Conservation (phyloP, 805 yeast species). For the Saccharomycopsis fodiens region DNA sequence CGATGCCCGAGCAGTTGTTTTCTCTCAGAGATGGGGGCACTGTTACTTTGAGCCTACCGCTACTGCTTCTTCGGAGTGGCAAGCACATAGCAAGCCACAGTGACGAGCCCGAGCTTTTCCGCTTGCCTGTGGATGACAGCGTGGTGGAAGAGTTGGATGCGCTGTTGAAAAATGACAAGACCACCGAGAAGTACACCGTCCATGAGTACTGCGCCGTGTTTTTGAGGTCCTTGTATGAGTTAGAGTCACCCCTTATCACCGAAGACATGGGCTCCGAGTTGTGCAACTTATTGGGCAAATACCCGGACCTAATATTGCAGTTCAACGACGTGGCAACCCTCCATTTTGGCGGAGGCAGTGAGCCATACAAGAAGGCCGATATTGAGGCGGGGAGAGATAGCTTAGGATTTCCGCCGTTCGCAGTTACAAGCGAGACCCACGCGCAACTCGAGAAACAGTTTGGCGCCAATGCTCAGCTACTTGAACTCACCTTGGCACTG, state of each 20-base stretch:
- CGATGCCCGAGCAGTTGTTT: neutral
- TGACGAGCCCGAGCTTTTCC: neutral
- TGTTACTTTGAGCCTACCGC: neutral
- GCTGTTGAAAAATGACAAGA: neutral
- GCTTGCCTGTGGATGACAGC: neutral
- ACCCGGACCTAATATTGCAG: neutral
- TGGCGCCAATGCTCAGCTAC: neutral
- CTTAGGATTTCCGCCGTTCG: neutral
- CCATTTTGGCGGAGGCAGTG: neutral
- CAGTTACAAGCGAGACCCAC: neutral
- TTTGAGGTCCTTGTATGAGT: slow-evolving; percentile 8
- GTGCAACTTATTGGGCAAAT: slow-evolving; percentile 6
- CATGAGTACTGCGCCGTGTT: slow-evolving; percentile 13
- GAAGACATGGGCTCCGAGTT: slow-evolving; percentile 7
- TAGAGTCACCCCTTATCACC: slow-evolving; percentile 7
- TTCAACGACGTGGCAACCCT: neutral
- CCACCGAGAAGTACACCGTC: neutral
- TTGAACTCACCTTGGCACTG: slow-evolving; percentile 9
- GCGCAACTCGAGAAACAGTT: neutral
- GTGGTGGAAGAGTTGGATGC: neutral
- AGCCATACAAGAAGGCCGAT: too few species aligned
- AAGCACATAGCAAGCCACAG: neutral
- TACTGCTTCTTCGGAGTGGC: neutral
- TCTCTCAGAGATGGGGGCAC: neutral
- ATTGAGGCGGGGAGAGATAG: neutral